phyloP scores from a whole-genome alignment of 441 rosid genomes.

The Pelargonium fulgidum region DNA sequence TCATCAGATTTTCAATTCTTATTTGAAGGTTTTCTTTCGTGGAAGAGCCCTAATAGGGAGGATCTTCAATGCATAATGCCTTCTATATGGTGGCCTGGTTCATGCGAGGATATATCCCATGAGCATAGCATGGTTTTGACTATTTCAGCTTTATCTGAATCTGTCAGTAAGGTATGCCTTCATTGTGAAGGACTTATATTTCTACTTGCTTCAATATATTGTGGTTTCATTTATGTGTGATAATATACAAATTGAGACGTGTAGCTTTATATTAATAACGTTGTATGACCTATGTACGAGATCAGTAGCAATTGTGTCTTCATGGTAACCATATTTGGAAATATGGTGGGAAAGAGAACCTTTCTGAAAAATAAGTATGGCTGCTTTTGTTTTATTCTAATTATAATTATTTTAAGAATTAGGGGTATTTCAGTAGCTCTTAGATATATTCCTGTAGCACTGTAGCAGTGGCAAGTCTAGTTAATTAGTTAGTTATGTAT shows the following conservation, averaged over 20 bases:
- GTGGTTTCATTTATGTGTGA: not conserved
- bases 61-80: slow-evolving; percentile 85
- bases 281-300: too few species aligned
- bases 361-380: too few species aligned
- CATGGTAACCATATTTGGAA: too few species aligned
- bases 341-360: too few species aligned
- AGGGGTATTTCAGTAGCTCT: too few species aligned
- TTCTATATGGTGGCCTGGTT: slow-evolving; percentile 99
- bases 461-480: too few species aligned
- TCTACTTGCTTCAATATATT: slow-evolving; percentile 3
- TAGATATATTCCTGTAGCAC: too few species aligned
- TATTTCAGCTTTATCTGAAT: slow-evolving; percentile 65
- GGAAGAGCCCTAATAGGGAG: slow-evolving; percentile 68
- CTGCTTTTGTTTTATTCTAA: too few species aligned
- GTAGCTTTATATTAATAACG: too few species aligned
- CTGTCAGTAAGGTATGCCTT: slow-evolving; percentile 64
- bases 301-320: too few species aligned
- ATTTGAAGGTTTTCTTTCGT: slow-evolving; percentile 84
- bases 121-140: slow-evolving; percentile 84
- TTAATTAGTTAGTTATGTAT: too few species aligned
- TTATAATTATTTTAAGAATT: too few species aligned
- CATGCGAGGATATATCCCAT: slow-evolving; percentile 66
- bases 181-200: slow-evolving; percentile 7
- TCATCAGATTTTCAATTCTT: slow-evolving; percentile 63
- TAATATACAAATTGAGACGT: not conserved